Conservation (phyloP, 2,329 filamentous ascomycete species). For the Aspergillus versicolor region DNA sequence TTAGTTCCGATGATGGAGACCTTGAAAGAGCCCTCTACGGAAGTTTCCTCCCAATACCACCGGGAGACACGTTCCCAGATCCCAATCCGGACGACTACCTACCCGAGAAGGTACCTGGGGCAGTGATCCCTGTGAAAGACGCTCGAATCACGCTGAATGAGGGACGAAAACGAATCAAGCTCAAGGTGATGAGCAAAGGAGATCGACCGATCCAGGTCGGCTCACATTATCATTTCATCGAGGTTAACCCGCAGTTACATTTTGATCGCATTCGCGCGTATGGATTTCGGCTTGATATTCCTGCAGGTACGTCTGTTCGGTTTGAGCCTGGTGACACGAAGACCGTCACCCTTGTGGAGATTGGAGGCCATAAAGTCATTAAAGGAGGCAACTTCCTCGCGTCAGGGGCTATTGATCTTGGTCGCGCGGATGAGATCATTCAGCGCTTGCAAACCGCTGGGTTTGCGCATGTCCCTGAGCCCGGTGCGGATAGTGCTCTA, state of each 20-base stretch:
- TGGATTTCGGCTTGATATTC: constrained; percentile 83
- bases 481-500: constrained; percentile 54
- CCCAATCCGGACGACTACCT: constrained; percentile 66
- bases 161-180: constrained; percentile 67
- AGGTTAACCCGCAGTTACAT: constrained; percentile 84
- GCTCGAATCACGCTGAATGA: constrained; percentile 69
- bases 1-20: constrained; percentile 82
- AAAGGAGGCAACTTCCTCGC: constrained; percentile 81
- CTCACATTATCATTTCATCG: constrained; percentile 94
- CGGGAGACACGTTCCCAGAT: constrained; percentile 65
- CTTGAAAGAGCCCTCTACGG: constrained; percentile 85
- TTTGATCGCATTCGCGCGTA: constrained; percentile 84
- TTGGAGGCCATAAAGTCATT: constrained; percentile 77
- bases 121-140: constrained; percentile 69
- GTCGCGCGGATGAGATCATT: constrained; percentile 65
- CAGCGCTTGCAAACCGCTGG: constrained; percentile 66
- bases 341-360: constrained; percentile 86
- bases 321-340: constrained; percentile 93
- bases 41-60: constrained; percentile 81
- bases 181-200: constrained; percentile 80
- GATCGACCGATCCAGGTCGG: constrained; percentile 89
- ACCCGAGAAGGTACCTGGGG: constrained; percentile 70
- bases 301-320: constrained; percentile 85
- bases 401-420: constrained; percentile 66
- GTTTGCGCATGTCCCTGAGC: constrained; percentile 75